phyloP scores from a whole-genome alignment of 2,329 filamentous ascomycete genomes.

The Botrytis deweyae region DNA sequence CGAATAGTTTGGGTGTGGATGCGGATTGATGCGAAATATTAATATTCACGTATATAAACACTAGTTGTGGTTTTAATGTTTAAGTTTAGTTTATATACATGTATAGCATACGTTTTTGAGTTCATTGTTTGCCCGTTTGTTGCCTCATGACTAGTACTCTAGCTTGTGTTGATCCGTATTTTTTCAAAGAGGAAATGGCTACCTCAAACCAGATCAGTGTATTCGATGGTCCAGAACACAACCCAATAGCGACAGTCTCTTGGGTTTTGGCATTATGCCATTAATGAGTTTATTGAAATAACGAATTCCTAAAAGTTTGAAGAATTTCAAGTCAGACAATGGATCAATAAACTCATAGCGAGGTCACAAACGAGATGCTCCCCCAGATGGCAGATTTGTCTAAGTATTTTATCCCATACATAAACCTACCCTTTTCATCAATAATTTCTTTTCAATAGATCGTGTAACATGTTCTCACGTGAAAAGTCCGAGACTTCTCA shows the following conservation, averaged over 20 bases:
- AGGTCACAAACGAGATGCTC: neutral
- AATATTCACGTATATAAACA: neutral
- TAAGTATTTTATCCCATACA: neutral
- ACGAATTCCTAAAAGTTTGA: neutral
- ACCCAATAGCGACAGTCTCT: neutral
- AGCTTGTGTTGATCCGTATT: neutral
- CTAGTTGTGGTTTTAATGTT: neutral
- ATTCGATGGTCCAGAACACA: neutral
- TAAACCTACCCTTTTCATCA: neutral
- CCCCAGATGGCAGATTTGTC: neutral
- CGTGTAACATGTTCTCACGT: neutral
- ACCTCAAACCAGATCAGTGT: neutral
- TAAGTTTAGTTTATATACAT: neutral
- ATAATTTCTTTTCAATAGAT: neutral
- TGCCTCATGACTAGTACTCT: neutral
- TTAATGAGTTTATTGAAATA: neutral
- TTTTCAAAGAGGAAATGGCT: neutral
- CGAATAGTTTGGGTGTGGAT: neutral
- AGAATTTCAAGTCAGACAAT: neutral
- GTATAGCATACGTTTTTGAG: neutral
- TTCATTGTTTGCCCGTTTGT: neutral
- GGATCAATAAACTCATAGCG: neutral
- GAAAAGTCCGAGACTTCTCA: neutral
- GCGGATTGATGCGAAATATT: neutral
- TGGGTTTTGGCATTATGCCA: neutral